Evolutionary conservation across 2,329 filamentous ascomycete genomes (phyloP).

Genomic region (Leptographium galeiforme): DNA sequence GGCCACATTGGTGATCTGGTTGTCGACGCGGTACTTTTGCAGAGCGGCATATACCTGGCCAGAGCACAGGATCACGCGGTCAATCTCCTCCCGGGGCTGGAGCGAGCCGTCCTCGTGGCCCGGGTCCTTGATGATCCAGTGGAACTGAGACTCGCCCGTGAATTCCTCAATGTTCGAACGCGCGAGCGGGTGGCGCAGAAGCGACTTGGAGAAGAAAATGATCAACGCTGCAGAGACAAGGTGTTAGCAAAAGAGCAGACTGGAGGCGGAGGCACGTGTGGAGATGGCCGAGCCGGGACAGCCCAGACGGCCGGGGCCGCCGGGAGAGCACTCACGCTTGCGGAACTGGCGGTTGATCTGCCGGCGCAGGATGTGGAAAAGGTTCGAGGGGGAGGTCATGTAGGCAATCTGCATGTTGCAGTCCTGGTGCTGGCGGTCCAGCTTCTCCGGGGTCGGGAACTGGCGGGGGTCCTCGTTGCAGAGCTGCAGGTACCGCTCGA

Average conservation of each 20-base stretch:
- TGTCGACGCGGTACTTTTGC: slow-evolving; percentile 77
- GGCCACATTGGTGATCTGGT: slow-evolving; percentile 79
- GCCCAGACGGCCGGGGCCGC: background rate
- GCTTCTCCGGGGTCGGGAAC: slow-evolving; percentile 78
- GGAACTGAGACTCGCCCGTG: slow-evolving; percentile 80
- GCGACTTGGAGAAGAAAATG: slow-evolving; percentile 96
- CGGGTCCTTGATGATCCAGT: slow-evolving; percentile 88
- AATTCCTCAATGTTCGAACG: slow-evolving; percentile 87
- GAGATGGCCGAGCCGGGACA: background rate
- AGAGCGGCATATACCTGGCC: slow-evolving; percentile 90
- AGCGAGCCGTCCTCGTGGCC: slow-evolving; percentile 66
- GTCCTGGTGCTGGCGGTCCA: slow-evolving; percentile 95
- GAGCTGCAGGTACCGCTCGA: slow-evolving; percentile 94
- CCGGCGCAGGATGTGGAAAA: slow-evolving; percentile 91
- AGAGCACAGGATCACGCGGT: slow-evolving; percentile 86
- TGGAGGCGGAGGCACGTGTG: background rate
- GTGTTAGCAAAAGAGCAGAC: slow-evolving; percentile 10
- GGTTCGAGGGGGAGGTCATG: slow-evolving; percentile 90
- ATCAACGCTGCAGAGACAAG: slow-evolving; percentile 53
- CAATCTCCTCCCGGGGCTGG: slow-evolving; percentile 70
- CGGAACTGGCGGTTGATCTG: slow-evolving; percentile 99
- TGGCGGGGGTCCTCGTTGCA: slow-evolving; percentile 94
- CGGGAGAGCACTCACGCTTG: slow-evolving; percentile 59
- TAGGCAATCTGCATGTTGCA: slow-evolving; percentile 99
- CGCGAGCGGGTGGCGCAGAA: slow-evolving; percentile 85